Percentiles rank a stretch among this genome's conserved stretches.
These are phyloP conservation scores for Bryoglossum gracile DNA, from an alignment of 495 filamentous ascomycete genomes.

Conservation along the genomic window DNA sequence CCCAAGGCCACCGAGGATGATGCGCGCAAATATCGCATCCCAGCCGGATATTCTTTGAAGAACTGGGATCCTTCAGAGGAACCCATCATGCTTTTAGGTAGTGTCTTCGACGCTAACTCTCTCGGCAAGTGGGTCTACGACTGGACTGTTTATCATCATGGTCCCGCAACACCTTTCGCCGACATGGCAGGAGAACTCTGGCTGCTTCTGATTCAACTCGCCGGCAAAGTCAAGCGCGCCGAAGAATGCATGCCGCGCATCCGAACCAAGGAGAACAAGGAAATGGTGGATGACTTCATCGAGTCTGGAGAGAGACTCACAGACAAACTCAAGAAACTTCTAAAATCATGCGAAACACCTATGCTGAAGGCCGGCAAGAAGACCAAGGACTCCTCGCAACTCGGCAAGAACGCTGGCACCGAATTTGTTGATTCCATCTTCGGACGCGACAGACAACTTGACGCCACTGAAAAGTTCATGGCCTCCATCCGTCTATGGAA, in stretches of 20 bases:
- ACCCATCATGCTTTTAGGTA: constrained; percentile 87
- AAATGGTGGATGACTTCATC: constrained; percentile 86
- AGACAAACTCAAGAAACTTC: constrained; percentile 74
- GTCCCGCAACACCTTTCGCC: constrained; percentile 75
- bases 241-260: constrained; percentile 75
- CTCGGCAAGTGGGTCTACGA: constrained; percentile 99
- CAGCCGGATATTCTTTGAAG: constrained; percentile 87
- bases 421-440: constrained; percentile 98
- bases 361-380: constrained; percentile 61
- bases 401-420: constrained; percentile 87
- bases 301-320: constrained; percentile 85
- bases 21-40: constrained; percentile 73
- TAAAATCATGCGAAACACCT: constrained; percentile 85
- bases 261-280: constrained; percentile 59
- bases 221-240: constrained; percentile 89
- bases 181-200: constrained; percentile 93
- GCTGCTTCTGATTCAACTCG: constrained; percentile 91
- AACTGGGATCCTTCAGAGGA: constrained; percentile 96
- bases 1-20: constrained; percentile 80
- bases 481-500: constrained; percentile 86
- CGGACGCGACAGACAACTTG: constrained; percentile 83
- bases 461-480: constrained; percentile 95
- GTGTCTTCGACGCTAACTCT: constrained; percentile 95
- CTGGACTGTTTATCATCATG: constrained; percentile 94
- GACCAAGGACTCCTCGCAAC: constrained; percentile 58